Conservation (phyloP, 768 basidiomycete species). For the Suillus decipiens region DNA sequence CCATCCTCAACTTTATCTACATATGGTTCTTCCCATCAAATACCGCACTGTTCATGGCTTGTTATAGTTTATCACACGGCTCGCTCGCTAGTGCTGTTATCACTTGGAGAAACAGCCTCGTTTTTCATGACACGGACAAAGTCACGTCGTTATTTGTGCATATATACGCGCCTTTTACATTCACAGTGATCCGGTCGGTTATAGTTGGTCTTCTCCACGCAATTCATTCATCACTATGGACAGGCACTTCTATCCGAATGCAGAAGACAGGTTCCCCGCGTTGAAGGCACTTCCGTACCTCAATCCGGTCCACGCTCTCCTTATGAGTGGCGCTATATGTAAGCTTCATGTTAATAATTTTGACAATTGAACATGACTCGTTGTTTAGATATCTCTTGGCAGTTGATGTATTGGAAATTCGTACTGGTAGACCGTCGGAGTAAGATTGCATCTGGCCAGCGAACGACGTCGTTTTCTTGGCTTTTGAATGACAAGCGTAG, state of each 20-base stretch:
- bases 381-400: constrained; percentile 85
- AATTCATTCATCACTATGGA: not conserved
- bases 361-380: constrained; percentile 13
- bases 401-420: constrained; percentile 94
- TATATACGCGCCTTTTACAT: constrained; percentile 87
- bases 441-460: constrained; percentile 90
- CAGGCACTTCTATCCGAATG: constrained; percentile 88
- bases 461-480: constrained; percentile 88
- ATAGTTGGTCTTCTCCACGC: constrained; percentile 5
- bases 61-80: constrained; percentile 91
- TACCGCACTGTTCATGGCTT: constrained; percentile 81
- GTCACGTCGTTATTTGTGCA: constrained; percentile 95
- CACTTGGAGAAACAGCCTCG: constrained; percentile 97
- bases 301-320: constrained; percentile 68
- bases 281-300: constrained; percentile 69
- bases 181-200: constrained; percentile 85
- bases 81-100: constrained; percentile 92
- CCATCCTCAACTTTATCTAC: constrained; percentile 87
- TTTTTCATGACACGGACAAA: constrained; percentile 97
- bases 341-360: constrained; percentile 31
- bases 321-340: constrained; percentile 86
- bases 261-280: constrained; percentile 84
- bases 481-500: constrained; percentile 88
- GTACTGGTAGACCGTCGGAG: constrained; percentile 83
- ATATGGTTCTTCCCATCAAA: constrained; percentile 87